Evolutionary conservation across 306 rosid species (phyloP), one percentile per base, ranked within the genome.

Genomic region (Coriaria nepalensis): DNA sequence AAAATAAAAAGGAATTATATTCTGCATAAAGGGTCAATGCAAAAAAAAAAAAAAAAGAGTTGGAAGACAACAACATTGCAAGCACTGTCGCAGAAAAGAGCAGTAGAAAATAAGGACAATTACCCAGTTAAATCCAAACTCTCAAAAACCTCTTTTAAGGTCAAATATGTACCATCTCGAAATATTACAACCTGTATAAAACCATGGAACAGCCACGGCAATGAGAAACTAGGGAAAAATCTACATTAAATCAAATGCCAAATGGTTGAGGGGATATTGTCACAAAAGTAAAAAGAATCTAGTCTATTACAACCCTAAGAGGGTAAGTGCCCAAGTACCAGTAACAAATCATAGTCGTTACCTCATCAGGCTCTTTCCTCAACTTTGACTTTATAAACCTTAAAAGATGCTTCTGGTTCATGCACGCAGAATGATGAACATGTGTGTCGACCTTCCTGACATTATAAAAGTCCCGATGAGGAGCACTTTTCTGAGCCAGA

Each of bases 321-420:
- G 29, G 1, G 29, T 20, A 57, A 41, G 10, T n/a, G 45, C 20
- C 0, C 37, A 5, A 32, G 43, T 13, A 33, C 41, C 35, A 29
- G 4, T 40, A 54, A n/a, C 10, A 32, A 42, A 51, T 50, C 48
- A 43, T 42, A 61, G 65, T 46, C 35, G 39, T 67, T 77, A 92
- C 99, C 99, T 92, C 99, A 64, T 80, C 99, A 13, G 99, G 99
- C 74, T 92, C 99, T 74, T 92, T 92, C 69, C 96, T 86, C 73
- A 92, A 75, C 78, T 92, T 92, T 64, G 99, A 92, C 76, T 92
- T 92, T 59, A 92, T 92, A 77, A 92, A 92, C 70, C 96, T 78
- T 55, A 92, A 70, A 43, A 92, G 93, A 80, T 86, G 96, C 51
- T 92, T 92, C 78, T 92, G 99, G 75, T 92, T 92, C 99, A 92